Conservation (phyloP, 345 rosid genomes). For the Schrenkiella parvula region DNA sequence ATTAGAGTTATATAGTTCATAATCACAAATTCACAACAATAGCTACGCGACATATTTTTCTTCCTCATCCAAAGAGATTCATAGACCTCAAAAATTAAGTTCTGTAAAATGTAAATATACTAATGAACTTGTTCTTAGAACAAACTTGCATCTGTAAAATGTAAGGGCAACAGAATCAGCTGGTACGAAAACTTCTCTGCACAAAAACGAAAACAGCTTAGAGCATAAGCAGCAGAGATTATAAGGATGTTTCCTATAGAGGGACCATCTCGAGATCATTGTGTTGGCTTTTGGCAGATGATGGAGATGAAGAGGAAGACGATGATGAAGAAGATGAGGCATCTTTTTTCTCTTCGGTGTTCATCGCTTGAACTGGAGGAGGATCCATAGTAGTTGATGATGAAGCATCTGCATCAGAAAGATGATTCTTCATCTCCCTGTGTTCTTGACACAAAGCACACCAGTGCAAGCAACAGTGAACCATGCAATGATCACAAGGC, state of each 20-base stretch:
- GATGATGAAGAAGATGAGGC: constrained; percentile 22
- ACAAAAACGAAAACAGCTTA: constrained; percentile 4
- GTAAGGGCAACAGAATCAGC: constrained; percentile 13
- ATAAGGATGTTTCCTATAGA: constrained; percentile 32
- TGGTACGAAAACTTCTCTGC: constrained; percentile 28
- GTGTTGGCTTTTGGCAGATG: constrained; percentile 39
- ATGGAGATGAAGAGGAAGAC: constrained; percentile 32
- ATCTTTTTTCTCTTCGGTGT: constrained; percentile 34
- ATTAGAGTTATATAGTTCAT: background rate
- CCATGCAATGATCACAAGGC: constrained; percentile 79
- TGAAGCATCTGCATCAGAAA: constrained; percentile 45
- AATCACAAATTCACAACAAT: background rate
- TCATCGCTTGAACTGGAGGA: constrained; percentile 80
- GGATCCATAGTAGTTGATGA: constrained; percentile 55
- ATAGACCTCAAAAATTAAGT: background rate
- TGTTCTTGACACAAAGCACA: constrained; percentile 94
- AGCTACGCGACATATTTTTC: background rate
- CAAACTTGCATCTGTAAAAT: constrained; percentile 7
- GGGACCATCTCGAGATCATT: constrained; percentile 52
- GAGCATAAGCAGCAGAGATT: constrained; percentile 13
- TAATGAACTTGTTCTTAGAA: constrained; percentile 13
- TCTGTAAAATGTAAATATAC: background rate
- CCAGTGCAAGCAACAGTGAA: constrained; percentile 87
- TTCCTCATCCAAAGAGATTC: background rate
- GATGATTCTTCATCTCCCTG: constrained; percentile 84